These are phyloP conservation scores for Pseudogymnoascus sp. DNA, from an alignment of 2,329 filamentous ascomycete species.

Conservation along the genomic window DNA sequence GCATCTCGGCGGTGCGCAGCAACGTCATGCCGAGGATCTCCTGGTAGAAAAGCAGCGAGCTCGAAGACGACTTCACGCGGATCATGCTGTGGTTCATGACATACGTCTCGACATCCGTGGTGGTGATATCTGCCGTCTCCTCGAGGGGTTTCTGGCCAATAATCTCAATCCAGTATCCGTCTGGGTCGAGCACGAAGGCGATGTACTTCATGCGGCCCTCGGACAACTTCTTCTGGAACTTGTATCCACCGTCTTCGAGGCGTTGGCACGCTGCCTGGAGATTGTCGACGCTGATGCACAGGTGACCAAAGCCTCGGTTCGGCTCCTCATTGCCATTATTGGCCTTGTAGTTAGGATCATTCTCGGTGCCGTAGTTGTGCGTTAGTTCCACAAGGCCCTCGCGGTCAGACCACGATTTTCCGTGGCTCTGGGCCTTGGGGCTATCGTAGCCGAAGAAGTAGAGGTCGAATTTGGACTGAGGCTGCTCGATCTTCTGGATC, in stretches of 20 bases:
- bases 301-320: constrained; percentile 62
- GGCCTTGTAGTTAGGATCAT: constrained; percentile 69
- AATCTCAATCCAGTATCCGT: constrained; percentile 74
- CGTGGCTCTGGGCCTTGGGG: constrained; percentile 62
- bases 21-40: constrained; percentile 81
- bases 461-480: constrained; percentile 85
- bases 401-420: constrained; percentile 66
- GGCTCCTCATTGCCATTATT: constrained; percentile 90
- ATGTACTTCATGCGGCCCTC: constrained; percentile 81
- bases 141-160: constrained; percentile 62
- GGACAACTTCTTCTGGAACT: constrained; percentile 84
- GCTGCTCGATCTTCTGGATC: constrained; percentile 71
- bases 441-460: constrained; percentile 92
- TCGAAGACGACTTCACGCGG: constrained; percentile 71
- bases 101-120: constrained; percentile 66
- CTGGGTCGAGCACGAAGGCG: constrained; percentile 79
- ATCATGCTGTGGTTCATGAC: constrained; percentile 86
- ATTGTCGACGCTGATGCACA: constrained; percentile 72
- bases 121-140: constrained; percentile 58
- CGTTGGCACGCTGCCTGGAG: constrained; percentile 81
- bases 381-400: constrained; percentile 84
- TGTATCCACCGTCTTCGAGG: constrained; percentile 78
- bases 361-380: constrained; percentile 81
- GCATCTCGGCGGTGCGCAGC: constrained; percentile 59
- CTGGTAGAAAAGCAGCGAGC: constrained; percentile 67